These are phyloP conservation scores for Papilionanthe hybrid DNA, from an alignment of 116 monocot genomes.

Conservation along the genomic window DNA sequence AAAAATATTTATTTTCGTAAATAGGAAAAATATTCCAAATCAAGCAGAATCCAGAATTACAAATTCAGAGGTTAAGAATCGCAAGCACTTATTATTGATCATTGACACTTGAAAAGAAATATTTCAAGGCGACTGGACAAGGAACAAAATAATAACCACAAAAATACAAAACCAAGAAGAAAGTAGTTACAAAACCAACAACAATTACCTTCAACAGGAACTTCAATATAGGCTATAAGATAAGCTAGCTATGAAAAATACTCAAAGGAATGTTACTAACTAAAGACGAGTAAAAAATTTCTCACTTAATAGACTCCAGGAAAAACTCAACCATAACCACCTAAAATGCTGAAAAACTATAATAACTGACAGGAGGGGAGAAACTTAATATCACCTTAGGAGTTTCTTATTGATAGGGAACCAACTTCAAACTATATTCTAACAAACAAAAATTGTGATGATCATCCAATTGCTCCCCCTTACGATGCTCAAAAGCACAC, in stretches of 20 bases:
- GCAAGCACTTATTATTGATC: background rate
- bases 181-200: background rate
- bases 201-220: background rate
- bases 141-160: background rate
- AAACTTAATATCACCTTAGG: background rate
- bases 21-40: background rate
- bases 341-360: background rate
- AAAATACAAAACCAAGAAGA: background rate
- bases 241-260: background rate
- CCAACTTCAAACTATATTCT: background rate
- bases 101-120: background rate
- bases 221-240: background rate
- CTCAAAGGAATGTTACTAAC: background rate
- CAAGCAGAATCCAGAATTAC: background rate
- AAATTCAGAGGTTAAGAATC: background rate
- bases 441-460: background rate
- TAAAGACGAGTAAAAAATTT: background rate
- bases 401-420: background rate
- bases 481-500: too few species aligned
- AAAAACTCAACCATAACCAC: background rate
- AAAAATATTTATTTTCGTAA: background rate
- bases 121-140: background rate
- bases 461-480: background rate
- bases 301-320: background rate
- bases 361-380: background rate